A percentile compares a stretch with the other conserved stretches of the same genome.
phyloP scores from a whole-genome alignment of 371 early-diverging fungal species.

The Apophysomyces variabilis region DNA sequence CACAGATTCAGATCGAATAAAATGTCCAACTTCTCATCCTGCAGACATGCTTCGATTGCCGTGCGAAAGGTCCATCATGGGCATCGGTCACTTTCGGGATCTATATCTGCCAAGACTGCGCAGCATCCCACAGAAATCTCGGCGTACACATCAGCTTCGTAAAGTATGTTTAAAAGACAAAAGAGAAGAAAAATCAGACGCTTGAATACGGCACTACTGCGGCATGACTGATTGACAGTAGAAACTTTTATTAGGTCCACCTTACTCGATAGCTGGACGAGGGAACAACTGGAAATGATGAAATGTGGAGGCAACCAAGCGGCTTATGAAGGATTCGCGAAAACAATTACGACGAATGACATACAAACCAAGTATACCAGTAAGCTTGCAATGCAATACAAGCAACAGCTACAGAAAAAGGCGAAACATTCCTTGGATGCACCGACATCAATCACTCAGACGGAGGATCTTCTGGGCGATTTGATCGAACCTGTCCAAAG shows the following conservation, averaged over 20 bases:
- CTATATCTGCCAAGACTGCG: conserved; percentile 98
- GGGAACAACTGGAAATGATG: conserved; percentile 89
- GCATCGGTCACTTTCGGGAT: conserved; percentile 94
- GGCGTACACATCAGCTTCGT: conserved; percentile 97
- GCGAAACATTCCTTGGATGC: conserved; percentile 46
- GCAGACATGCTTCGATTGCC: conserved; percentile 96
- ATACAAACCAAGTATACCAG: conserved; percentile 83
- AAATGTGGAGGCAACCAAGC: conserved; percentile 83
- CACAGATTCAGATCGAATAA: background rate
- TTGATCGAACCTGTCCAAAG: background rate
- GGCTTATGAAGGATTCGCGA: conserved; percentile 78
- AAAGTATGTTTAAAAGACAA: conserved; percentile 57
- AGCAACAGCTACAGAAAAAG: conserved; percentile 69
- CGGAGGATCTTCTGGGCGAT: background rate
- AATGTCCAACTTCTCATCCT: background rate
- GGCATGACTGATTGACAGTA: conserved; percentile 3
- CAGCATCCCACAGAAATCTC: conserved; percentile 92
- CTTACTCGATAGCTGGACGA: conserved; percentile 86
- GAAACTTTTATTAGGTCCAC: conserved; percentile 66
- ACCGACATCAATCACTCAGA: background rate
- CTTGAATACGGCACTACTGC: background rate
- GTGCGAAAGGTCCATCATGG: conserved; percentile 96
- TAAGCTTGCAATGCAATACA: conserved; percentile 76
- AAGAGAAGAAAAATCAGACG: background rate
- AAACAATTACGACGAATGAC: conserved; percentile 63